Percentiles rank a stretch among this genome's conserved stretches.
These are phyloP conservation scores for Microdochium paspali DNA, from an alignment of 2,329 filamentous ascomycete genomes.

Conservation along the genomic window DNA sequence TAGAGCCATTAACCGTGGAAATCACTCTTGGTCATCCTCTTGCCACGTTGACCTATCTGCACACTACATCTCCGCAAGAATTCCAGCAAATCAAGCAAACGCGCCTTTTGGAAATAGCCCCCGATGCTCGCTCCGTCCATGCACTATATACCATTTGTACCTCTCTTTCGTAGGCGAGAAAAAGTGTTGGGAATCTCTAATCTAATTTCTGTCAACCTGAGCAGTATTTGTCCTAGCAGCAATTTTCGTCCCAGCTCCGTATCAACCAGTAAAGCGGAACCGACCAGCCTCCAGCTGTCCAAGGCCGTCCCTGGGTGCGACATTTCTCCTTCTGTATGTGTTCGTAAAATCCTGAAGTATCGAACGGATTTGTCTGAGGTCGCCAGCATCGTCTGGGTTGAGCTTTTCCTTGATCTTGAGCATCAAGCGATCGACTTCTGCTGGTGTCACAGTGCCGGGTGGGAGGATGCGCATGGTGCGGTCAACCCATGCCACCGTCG, in stretches of 20 bases:
- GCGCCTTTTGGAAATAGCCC: background rate
- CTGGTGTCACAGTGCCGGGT: conserved; percentile 65
- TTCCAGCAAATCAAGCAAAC: background rate
- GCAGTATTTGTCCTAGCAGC: background rate
- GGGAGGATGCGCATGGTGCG: conserved; percentile 78
- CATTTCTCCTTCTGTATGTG: conserved; percentile 83
- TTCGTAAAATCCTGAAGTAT: conserved; percentile 96
- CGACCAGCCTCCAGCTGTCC: conserved; percentile 78
- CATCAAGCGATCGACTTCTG: conserved; percentile 74
- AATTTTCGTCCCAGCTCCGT: background rate
- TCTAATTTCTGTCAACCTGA: background rate
- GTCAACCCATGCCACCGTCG: conserved; percentile 76
- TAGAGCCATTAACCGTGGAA: no score
- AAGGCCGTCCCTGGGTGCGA: conserved; percentile 87
- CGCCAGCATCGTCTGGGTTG: conserved; percentile 48
- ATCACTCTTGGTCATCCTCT: no score
- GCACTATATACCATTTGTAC: background rate
- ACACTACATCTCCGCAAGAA: background rate
- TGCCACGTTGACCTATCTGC: no score
- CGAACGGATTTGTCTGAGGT: conserved; percentile 67
- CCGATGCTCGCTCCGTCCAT: background rate
- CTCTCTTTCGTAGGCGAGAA: background rate
- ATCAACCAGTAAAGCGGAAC: conserved; percentile 65
- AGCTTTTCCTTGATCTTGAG: conserved; percentile 73
- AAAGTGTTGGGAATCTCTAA: background rate